Conservation (phyloP, 2,329 filamentous ascomycete genomes). For the Fusarium xyrophilum region DNA sequence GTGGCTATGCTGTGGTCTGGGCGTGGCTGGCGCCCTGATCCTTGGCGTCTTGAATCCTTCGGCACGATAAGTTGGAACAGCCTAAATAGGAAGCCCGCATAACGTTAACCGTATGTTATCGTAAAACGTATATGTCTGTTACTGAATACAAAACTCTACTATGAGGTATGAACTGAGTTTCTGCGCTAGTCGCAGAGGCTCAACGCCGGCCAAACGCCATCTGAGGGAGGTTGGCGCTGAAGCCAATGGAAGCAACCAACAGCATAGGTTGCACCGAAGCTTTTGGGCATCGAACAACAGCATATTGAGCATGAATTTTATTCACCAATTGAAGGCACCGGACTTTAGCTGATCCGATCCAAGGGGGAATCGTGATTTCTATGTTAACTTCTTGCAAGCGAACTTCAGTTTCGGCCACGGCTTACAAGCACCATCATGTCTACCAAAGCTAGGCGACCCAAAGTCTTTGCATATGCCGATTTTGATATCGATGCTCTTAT, state of each 20-base stretch:
- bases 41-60: background rate
- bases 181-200: too few species aligned
- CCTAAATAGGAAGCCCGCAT: background rate
- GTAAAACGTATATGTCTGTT: background rate
- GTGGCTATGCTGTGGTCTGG: background rate
- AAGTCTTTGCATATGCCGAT: background rate
- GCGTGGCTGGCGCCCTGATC: background rate
- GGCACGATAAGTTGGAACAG: background rate
- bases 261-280: background rate
- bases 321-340: background rate
- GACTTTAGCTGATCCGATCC: background rate
- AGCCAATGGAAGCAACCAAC: too few species aligned
- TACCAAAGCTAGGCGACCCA: background rate
- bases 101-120: background rate
- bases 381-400: background rate
- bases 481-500: background rate
- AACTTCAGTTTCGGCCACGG: background rate
- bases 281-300: background rate
- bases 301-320: background rate
- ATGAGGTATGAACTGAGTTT: background rate
- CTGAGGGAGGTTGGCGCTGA: too few species aligned
- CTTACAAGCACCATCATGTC: background rate
- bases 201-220: accelerated
- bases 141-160: background rate
- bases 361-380: background rate